Evolutionary conservation across 495 filamentous ascomycete genomes (phyloP).

Genomic region (Chaetomium cochliodes): DNA sequence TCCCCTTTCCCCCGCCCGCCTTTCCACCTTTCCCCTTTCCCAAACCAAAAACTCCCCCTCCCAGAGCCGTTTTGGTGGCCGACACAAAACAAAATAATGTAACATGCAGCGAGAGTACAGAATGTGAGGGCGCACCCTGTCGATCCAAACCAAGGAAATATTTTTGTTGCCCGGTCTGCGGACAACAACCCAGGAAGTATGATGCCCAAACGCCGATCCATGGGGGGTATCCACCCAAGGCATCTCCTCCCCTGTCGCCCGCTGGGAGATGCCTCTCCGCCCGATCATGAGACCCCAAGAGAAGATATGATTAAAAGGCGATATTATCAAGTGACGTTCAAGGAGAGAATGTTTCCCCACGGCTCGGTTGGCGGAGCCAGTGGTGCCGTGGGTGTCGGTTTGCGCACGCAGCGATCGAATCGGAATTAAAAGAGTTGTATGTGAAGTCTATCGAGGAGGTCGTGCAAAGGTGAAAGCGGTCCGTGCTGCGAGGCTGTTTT

Average conservation of each 20-base stretch:
- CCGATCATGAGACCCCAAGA: neutral
- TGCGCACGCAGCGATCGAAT: constrained; percentile 24
- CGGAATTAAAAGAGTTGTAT: constrained; percentile 32
- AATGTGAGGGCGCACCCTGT: constrained; percentile 16
- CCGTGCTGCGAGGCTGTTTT: constrained; percentile 12
- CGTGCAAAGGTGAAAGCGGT: constrained; percentile 16
- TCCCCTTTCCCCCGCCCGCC: too few species aligned
- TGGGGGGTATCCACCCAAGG: constrained; percentile 31
- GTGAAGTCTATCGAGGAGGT: constrained; percentile 31
- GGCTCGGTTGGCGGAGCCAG: neutral
- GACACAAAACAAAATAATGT: constrained; percentile 11
- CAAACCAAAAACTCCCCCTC: constrained; percentile 12
- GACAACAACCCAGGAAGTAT: constrained; percentile 14
- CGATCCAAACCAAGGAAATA: constrained; percentile 13
- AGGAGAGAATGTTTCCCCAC: neutral
- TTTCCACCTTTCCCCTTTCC: constrained; percentile 3
- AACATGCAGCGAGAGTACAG: constrained; percentile 29
- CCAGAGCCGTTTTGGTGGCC: constrained; percentile 18
- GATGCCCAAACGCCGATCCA: constrained; percentile 29
- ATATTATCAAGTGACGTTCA: constrained; percentile 4
- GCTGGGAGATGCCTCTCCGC: constrained; percentile 21
- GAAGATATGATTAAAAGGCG: constrained; percentile 16
- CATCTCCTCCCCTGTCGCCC: constrained; percentile 9
- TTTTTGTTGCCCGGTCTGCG: neutral
- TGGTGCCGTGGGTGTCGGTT: neutral